A percentile compares a stretch with the other conserved stretches of the same genome.
Evolutionary conservation across 352 stramenopile genomes (phyloP).

Genomic region (Globisporangium heterothallicum): DNA sequence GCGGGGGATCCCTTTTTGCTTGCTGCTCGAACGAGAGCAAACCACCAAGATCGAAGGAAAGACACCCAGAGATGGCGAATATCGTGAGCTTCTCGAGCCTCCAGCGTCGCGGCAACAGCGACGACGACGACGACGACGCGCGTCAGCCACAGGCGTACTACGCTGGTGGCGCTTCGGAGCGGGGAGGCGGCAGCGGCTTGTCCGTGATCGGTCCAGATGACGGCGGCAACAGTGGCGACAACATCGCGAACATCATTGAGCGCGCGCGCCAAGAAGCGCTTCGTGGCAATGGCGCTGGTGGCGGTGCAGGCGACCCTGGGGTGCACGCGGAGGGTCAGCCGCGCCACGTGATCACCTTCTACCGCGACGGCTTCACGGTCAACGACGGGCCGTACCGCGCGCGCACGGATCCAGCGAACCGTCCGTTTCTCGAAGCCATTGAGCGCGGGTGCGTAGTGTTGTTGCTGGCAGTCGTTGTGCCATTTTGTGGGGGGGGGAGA

Average conservation of each 20-base stretch:
- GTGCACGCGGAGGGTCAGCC: no score
- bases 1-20: not conserved
- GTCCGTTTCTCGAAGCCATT: conserved; percentile 76
- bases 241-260: conserved; percentile 79
- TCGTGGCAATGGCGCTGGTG: conserved; percentile 17
- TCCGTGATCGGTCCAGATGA: conserved; percentile 61
- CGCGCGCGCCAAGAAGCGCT: conserved; percentile 67
- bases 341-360: conserved; percentile 80
- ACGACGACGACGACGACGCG: conserved; percentile 27
- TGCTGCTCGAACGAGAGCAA: no score
- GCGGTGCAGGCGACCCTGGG: conserved; percentile 9
- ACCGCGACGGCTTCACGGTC: conserved; percentile 81
- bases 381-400: conserved; percentile 72
- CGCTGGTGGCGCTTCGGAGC: conserved; percentile 54
- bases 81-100: conserved; percentile 79
- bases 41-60: not conserved
- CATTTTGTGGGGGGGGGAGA: not conserved
- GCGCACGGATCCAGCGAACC: conserved; percentile 63
- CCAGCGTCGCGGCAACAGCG: conserved; percentile 29
- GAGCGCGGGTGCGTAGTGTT: conserved; percentile 58
- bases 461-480: no score
- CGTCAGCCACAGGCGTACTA: conserved; percentile 66
- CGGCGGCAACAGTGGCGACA: conserved; percentile 30
- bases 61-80: conserved; percentile 52
- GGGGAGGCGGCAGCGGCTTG: conserved; percentile 67